A percentile compares a stretch with the other conserved stretches of the same genome.
Conservation (phyloP, 140 eudicot species). For the Stevia rebaudiana region DNA sequence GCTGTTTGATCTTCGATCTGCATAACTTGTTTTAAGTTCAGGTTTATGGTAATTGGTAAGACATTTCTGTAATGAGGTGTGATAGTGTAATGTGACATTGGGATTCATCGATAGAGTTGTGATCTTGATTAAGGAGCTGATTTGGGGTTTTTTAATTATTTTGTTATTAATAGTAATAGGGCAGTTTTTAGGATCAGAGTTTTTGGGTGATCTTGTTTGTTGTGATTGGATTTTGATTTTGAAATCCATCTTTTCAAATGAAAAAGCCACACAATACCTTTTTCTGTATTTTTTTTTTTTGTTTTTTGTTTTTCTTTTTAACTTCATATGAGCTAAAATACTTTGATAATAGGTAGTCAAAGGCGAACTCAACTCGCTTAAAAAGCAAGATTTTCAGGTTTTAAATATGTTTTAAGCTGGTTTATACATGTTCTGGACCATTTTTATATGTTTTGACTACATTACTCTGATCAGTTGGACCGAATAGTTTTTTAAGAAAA, state of each 20-base stretch:
- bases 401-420: no score
- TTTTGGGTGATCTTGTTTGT: neutral
- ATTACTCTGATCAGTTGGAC: conserved; percentile 4
- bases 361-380: no score
- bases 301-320: neutral
- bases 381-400: no score
- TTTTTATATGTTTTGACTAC: neutral
- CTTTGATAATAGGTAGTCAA: neutral
- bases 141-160: neutral
- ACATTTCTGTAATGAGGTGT: neutral
- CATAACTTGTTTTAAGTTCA: neutral
- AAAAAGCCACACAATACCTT: conserved; percentile 8
- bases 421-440: no score
- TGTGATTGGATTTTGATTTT: conserved; percentile 7
- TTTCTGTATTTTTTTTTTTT: neutral
- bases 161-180: conserved; percentile 1
- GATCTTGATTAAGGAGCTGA: neutral
- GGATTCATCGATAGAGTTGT: conserved; percentile 2
- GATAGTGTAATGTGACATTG: conserved; percentile 20
- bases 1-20: conserved; percentile 14
- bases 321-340: conserved; percentile 8
- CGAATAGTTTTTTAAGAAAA: neutral
- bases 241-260: conserved; percentile 11
- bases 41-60: neutral
- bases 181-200: neutral